Base-by-base conservation (phyloP, 768 basidiomycete species). In the Mycena galopus region DNA sequence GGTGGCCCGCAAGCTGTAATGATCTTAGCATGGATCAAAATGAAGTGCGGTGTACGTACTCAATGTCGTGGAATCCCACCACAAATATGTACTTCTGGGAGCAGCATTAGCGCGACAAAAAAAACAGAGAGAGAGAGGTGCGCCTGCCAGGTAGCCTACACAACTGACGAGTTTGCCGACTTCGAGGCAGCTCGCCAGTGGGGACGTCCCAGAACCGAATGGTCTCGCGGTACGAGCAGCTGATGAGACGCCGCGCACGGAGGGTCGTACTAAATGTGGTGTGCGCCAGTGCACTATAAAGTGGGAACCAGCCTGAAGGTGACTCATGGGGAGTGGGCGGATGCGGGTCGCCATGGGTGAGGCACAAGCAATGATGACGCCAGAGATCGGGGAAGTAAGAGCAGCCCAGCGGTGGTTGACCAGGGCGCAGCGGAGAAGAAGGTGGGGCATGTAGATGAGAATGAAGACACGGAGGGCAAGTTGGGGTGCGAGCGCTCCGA, bases 131-230 rank as follows among this genome's bases (percentile, higher is more conserved):
- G 23, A 66, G 37, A 30, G 29, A 55, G 53, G 16, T 82, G 95
- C 94, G 64, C 95, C 93, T 1, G 90, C 88, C 73, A 94, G 82
- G 80, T 94, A 96, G 78, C 96, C 95, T 50, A 97, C 90, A 81
- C 96, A 96, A 71, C 94, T 94, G 37, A 97, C 94, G 1, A 95
- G 93, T 76, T 96, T 96, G 84, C 96, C 96, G 16, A 95, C 94
- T 67, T 89, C 87, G 53, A 96, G 78, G 75, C 93, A 86, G 84
- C 77, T 86, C 86, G 17, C 88, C 88, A 0, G 84, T 87, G 61
- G 88, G 86, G 14, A 97, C 87, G 79, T 96, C 94, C 96, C 96
- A 97, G 81, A 97, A 94, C 17, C 96, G 87, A 71, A 97, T 96
- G 1, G 94, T 95, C 80, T 96, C 96, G 67, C 97, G 95, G 78